phyloP scores from a whole-genome alignment of 257 asterid genomes.

The Fraxinus cuspidata region DNA sequence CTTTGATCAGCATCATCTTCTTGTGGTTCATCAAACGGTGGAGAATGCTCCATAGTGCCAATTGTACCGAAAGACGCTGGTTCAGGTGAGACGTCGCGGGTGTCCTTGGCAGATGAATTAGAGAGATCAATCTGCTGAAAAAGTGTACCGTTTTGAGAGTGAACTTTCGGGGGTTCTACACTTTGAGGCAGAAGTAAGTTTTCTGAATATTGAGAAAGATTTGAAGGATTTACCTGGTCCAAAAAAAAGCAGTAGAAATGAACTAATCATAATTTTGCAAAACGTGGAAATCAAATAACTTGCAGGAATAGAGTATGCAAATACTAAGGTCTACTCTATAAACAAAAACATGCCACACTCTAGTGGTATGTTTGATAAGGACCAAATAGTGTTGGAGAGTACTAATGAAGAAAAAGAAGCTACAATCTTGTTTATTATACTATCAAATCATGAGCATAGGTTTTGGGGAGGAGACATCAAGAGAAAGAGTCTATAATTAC shows the following conservation, averaged over 20 bases:
- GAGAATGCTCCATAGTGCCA: conserved; percentile 48
- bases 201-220: conserved; percentile 48
- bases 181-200: conserved; percentile 26
- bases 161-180: conserved; percentile 33
- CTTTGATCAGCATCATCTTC: conserved; percentile 60
- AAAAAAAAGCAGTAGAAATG: conserved; percentile 22
- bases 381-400: not conserved
- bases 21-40: conserved; percentile 58
- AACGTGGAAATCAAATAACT: not conserved
- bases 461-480: not conserved
- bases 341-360: not conserved
- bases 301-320: not conserved
- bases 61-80: conserved; percentile 33
- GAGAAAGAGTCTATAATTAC: conserved; percentile 41
- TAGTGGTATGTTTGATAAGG: not conserved
- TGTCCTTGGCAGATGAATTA: conserved; percentile 39
- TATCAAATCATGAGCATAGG: not conserved
- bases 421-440: not conserved
- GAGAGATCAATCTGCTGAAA: conserved; percentile 46
- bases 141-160: conserved; percentile 22
- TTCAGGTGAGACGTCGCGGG: conserved; percentile 33
- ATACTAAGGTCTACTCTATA: not conserved
- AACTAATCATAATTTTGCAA: not conserved
- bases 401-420: not conserved
- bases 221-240: conserved; percentile 32